Conservation (phyloP, 495 filamentous ascomycete genomes). For the Rostrohypoxylon terebratum region DNA sequence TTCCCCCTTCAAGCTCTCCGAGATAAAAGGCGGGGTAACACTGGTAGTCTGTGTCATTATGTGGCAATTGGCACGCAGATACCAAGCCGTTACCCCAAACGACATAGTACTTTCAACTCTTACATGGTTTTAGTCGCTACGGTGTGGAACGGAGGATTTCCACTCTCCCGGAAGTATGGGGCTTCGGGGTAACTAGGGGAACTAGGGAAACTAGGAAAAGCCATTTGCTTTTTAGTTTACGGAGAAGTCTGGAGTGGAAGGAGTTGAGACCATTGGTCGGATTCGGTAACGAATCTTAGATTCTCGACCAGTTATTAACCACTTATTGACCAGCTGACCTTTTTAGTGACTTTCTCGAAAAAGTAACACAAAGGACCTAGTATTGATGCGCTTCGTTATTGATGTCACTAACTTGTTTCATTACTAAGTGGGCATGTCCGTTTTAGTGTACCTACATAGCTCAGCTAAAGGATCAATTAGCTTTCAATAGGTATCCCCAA, state of each 20-base stretch:
- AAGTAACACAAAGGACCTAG: background rate
- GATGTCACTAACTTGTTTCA: background rate
- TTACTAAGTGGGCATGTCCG: constrained; percentile 1
- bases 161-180: constrained; percentile 40
- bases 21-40: constrained; percentile 42
- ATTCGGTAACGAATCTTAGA: background rate
- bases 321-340: background rate
- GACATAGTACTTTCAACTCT: constrained; percentile 16
- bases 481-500: background rate
- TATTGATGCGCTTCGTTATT: background rate
- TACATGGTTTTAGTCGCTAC: constrained; percentile 4
- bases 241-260: constrained; percentile 27
- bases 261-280: constrained; percentile 30
- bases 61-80: constrained; percentile 2
- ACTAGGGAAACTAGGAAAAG: no score
- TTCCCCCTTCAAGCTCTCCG: background rate
- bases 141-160: constrained; percentile 28
- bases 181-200: constrained; percentile 16
- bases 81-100: constrained; percentile 25
- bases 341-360: background rate
- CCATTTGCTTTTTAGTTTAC: constrained; percentile 7
- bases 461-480: background rate
- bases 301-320: background rate
- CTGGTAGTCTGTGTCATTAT: constrained; percentile 10
- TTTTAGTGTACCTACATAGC: background rate